phyloP scores from a whole-genome alignment of 139 green algal genomes.

The Axilococcus clingmanii region DNA sequence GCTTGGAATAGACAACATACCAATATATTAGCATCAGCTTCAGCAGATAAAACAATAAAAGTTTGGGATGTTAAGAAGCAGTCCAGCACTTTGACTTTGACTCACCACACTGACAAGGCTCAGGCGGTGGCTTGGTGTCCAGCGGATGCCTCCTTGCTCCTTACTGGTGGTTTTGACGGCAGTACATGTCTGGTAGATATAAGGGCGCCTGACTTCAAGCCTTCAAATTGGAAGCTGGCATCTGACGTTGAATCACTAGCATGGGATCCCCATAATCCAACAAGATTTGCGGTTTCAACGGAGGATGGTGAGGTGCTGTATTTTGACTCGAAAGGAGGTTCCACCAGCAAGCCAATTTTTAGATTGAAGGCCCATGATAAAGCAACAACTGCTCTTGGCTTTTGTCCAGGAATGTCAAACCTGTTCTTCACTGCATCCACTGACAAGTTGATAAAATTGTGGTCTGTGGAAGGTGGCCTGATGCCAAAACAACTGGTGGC shows the following conservation, averaged over 20 bases:
- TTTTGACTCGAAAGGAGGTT: constrained; percentile 47
- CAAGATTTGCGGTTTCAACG: constrained; percentile 74
- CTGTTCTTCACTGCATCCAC: constrained; percentile 83
- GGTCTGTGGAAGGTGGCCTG: constrained; percentile 45
- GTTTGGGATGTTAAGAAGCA: constrained; percentile 62
- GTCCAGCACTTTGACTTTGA: constrained; percentile 66
- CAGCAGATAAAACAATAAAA: constrained; percentile 83
- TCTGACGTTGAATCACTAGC: constrained; percentile 81
- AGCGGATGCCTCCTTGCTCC: constrained; percentile 67
- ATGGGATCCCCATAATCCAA: constrained; percentile 72
- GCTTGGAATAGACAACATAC: constrained; percentile 79
- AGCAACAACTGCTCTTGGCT: constrained; percentile 60
- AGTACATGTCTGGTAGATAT: constrained; percentile 67
- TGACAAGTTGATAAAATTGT: constrained; percentile 94
- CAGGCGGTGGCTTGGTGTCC: constrained; percentile 94
- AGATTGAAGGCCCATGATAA: constrained; percentile 74
- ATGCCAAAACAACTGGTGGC: constrained; percentile 42
- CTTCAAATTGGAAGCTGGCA: constrained; percentile 48
- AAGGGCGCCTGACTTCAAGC: constrained; percentile 26
- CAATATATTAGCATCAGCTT: constrained; percentile 84
- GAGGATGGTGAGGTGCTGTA: constrained; percentile 66
- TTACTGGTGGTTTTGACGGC: constrained; percentile 82
- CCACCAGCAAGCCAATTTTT: constrained; percentile 52
- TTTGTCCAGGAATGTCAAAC: constrained; percentile 46
- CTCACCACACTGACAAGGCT: constrained; percentile 86